These are phyloP conservation scores for Neurospora sp. DNA, from an alignment of 495 filamentous ascomycete genomes.

Conservation along the genomic window DNA sequence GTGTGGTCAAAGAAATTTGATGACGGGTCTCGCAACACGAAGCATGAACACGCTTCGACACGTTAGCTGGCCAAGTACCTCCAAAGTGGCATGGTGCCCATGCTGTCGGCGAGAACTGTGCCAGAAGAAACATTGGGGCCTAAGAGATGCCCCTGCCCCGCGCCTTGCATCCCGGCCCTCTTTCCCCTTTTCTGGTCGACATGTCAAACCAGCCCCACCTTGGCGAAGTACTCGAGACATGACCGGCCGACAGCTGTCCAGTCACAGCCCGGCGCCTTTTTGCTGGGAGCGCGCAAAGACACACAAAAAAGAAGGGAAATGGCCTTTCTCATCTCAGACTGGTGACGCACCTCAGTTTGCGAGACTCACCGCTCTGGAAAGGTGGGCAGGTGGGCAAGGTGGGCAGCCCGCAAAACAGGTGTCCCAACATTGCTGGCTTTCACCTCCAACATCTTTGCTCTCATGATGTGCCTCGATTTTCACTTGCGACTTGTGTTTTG, in stretches of 20 bases:
- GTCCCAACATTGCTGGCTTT: not conserved
- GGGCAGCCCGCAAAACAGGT: not conserved
- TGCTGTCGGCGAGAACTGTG: not conserved
- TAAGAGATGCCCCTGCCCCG: constrained; percentile 13
- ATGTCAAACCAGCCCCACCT: constrained; percentile 11
- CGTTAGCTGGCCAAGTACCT: constrained; percentile 5
- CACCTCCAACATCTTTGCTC: not conserved
- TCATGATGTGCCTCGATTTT: not conserved
- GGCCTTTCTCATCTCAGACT: constrained; percentile 1
- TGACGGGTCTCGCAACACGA: constrained; percentile 1
- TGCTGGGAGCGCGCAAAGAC: not conserved
- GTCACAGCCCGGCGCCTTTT: not conserved
- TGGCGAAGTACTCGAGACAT: constrained; percentile 9
- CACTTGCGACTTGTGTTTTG: not conserved
- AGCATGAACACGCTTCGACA: not conserved
- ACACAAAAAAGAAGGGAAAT: not conserved
- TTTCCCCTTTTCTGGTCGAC: constrained; percentile 6
- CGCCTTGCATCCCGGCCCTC: constrained; percentile 3
- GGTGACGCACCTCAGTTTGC: not conserved
- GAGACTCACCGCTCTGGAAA: constrained; percentile 12
- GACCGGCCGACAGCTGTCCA: constrained; percentile 7
- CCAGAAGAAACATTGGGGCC: not conserved
- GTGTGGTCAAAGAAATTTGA: constrained; percentile 7
- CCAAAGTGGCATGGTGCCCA: not conserved
- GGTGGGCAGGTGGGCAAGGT: not conserved